These are phyloP conservation scores for Pueraria montana DNA, from an alignment of 306 rosid genomes.

Conservation along the genomic window DNA sequence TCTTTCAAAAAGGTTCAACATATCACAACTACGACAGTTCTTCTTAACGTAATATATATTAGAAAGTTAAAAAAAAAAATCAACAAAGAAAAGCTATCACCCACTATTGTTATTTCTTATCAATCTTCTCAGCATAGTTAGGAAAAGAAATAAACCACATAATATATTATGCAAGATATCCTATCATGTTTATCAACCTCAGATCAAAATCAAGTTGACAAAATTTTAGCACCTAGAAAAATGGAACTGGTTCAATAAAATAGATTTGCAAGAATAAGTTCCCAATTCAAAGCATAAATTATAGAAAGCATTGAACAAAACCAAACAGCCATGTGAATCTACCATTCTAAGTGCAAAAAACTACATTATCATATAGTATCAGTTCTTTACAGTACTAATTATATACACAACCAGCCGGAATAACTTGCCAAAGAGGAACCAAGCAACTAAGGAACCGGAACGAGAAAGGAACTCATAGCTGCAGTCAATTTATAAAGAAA, in stretches of 20 bases:
- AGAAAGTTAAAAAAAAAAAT: background rate
- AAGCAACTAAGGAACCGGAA: conserved; percentile 4
- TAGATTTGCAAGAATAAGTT: conserved; percentile 1
- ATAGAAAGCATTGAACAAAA: conserved; percentile 7
- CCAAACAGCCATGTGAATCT: background rate
- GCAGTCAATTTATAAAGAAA: conserved; percentile 24
- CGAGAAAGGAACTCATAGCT: conserved; percentile 3
- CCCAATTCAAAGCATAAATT: conserved; percentile 10
- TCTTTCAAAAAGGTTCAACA: no score
- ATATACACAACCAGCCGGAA: background rate
- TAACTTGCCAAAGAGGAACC: conserved; percentile 1
- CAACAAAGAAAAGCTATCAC: background rate
- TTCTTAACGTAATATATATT: background rate
- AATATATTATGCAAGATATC: background rate
- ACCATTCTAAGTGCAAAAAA: background rate
- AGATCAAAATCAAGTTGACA: conserved; percentile 9
- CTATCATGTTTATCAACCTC: conserved; percentile 6
- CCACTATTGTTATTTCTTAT: background rate
- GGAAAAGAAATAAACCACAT: background rate
- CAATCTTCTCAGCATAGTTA: background rate
- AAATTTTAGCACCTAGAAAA: background rate
- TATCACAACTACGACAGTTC: background rate
- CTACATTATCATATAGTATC: background rate
- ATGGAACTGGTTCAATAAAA: background rate
- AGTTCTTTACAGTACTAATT: background rate